Percentiles rank a stretch among this genome's conserved stretches.
phyloP scores from a whole-genome alignment of 129 eudicot species.

The Pulicaria dysenterica region DNA sequence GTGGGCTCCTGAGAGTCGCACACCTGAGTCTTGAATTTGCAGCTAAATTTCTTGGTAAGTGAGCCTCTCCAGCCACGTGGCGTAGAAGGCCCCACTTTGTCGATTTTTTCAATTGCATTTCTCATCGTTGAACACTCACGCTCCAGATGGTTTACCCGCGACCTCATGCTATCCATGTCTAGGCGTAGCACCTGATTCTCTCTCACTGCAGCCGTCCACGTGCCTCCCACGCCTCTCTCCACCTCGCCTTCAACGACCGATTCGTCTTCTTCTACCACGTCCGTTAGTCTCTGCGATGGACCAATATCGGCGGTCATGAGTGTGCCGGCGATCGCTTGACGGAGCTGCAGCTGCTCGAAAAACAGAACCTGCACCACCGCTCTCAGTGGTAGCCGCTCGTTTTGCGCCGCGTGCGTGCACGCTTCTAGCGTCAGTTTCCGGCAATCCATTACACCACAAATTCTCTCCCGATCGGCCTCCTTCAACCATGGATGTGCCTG shows the following conservation, averaged over 20 bases:
- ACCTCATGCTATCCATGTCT: conserved; percentile 96
- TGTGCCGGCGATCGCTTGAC: conserved; percentile 92
- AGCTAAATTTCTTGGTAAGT: conserved; percentile 61
- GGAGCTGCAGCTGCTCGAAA: conserved; percentile 97
- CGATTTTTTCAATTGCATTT: conserved; percentile 72
- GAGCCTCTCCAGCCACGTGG: conserved; percentile 52
- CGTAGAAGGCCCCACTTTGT: conserved; percentile 39
- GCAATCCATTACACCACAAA: conserved; percentile 84
- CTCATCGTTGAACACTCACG: conserved; percentile 87
- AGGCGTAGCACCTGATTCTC: conserved; percentile 85
- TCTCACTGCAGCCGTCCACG: conserved; percentile 68
- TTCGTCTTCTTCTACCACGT: conserved; percentile 29
- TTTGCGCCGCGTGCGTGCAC: conserved; percentile 98
- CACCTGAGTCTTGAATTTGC: conserved; percentile 94
- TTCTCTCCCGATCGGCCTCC: conserved; percentile 74
- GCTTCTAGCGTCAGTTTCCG: conserved; percentile 93
- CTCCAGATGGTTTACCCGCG: conserved; percentile 80
- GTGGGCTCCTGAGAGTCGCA: conserved; percentile 85
- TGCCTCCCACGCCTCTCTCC: conserved; percentile 25
- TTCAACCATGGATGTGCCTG: conserved; percentile 92
- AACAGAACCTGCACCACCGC: conserved; percentile 91
- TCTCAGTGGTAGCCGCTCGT: conserved; percentile 89
- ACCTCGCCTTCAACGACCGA: conserved; percentile 29
- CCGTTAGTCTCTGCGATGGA: conserved; percentile 3
- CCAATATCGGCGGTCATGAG: conserved; percentile 46